These are phyloP conservation scores for Trichoderma hamatum DNA, from an alignment of 2,329 filamentous ascomycete species.

Conservation along the genomic window DNA sequence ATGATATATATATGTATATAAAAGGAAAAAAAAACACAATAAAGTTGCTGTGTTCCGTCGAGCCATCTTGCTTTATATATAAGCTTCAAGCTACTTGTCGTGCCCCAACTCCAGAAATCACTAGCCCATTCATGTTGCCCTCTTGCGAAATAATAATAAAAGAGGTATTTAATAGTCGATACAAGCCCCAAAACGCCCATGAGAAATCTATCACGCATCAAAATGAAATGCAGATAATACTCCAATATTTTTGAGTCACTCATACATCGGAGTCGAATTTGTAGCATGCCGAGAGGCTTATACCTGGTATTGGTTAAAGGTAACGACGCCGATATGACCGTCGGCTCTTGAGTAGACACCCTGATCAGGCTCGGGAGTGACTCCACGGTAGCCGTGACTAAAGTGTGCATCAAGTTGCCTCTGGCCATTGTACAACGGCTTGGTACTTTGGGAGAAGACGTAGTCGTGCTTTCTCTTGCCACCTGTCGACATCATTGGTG, in stretches of 20 bases:
- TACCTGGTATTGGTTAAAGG: conserved; percentile 38
- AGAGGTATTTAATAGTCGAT: conserved; percentile 18
- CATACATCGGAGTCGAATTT: neutral
- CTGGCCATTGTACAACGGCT: conserved; percentile 44
- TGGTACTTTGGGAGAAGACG: conserved; percentile 39
- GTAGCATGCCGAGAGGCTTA: neutral
- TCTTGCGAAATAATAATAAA: neutral
- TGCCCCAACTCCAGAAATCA: conserved; percentile 33
- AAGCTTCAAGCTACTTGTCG: conserved; percentile 12
- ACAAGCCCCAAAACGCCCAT: conserved; percentile 19
- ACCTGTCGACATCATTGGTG: conserved; percentile 36
- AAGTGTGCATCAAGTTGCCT: conserved; percentile 43
- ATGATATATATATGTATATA: conserved; percentile 17
- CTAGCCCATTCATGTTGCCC: conserved; percentile 20
- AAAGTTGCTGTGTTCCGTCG: conserved; percentile 9
- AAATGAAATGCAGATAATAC: conserved; percentile 13
- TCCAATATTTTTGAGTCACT: conserved; percentile 6
- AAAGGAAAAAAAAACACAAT: conserved; percentile 17
- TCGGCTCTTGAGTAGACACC: conserved; percentile 43
- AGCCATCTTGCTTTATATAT: conserved; percentile 18
- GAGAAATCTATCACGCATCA: conserved; percentile 20
- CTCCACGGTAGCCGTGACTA: conserved; percentile 31
- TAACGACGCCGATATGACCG: conserved; percentile 38
- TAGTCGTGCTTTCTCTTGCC: conserved; percentile 45
- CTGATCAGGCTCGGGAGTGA: conserved; percentile 37